Evolutionary conservation across 192 early-diverging fungal species (phyloP), one percentile per base, ranked within the genome.

Genomic region (Oehlia diaphana): DNA sequence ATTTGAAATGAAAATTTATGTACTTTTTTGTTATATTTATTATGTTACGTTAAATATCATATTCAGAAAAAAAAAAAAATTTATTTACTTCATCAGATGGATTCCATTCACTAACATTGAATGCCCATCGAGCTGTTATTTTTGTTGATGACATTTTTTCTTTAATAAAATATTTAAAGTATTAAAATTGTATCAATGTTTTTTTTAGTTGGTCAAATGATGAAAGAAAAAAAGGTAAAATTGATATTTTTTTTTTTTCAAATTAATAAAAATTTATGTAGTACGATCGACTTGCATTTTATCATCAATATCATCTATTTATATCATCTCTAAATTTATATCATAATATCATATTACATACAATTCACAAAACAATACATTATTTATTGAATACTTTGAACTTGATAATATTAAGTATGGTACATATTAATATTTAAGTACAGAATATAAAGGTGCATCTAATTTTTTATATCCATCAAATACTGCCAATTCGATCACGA

Each of bases 401-500:
- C n/a, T n/a, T n/a, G n/a, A n/a, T n/a, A n/a, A n/a, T n/a, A n/a
- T n/a, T n/a, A n/a, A n/a, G n/a, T n/a, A n/a, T n/a, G n/a, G n/a
- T n/a, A 31, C 28, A 31, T 44, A 44, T 44, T 44, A 44, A 9
- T 80, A 86, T 76, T 96, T 88, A 76, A 99, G 89, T 71, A 98
- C 86, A 47, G 95, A 92, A 85, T 97, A 99, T 53, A 93, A 87
- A 10, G 95, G 96, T 9, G 94, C 96, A 70, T 91, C 87, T 79
- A 99, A 90, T 76, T 85, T 84, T 76, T 91, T 86, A 28, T 86
- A 81, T 44, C 98, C 98, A 69, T 97, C 91, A 79, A 99, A 90
- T 31, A 90, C 93, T 42, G 87, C 92, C 21, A 99, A 89, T 86
- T 95, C 95, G 77, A 99, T 92, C 37, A 99, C 87, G 86, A 99